Evolutionary conservation across 352 stramenopile genomes (phyloP).

Genomic region (Phytopythium ostracodes): DNA sequence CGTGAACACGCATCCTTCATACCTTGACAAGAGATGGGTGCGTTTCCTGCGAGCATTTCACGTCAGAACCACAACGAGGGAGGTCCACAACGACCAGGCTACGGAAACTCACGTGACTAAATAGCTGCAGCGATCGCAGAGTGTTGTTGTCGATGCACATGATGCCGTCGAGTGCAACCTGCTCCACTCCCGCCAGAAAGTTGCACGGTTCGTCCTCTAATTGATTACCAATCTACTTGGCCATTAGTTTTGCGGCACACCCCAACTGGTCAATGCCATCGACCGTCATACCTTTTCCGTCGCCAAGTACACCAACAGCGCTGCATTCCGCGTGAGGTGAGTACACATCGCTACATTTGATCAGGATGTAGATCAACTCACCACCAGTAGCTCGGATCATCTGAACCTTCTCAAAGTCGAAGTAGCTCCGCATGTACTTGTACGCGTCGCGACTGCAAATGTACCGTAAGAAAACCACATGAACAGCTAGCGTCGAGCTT

Average conservation of each 20-base stretch:
- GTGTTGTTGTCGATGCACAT: slow-evolving; percentile 77
- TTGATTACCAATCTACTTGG: slow-evolving; percentile 72
- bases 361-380: too few relatives aligned
- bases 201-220: slow-evolving; percentile 52
- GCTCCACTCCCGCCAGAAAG: slow-evolving; percentile 58
- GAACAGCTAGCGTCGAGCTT: background rate
- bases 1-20: background rate
- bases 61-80: slow-evolving; percentile 7
- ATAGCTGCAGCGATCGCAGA: slow-evolving; percentile 80
- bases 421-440: slow-evolving; percentile 68
- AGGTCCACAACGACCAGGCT: too few relatives aligned
- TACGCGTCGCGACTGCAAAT: slow-evolving; percentile 49
- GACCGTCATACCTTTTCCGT: slow-evolving; percentile 52
- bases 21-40: slow-evolving; percentile 82
- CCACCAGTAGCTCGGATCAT: slow-evolving; percentile 75
- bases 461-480: background rate
- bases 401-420: slow-evolving; percentile 73
- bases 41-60: slow-evolving; percentile 40
- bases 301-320: slow-evolving; percentile 58
- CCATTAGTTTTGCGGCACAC: background rate
- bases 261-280: background rate
- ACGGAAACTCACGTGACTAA: slow-evolving; percentile 59
- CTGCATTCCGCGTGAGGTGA: slow-evolving; percentile 25
- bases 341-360: too few relatives aligned
- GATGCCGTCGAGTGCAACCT: slow-evolving; percentile 65